A percentile compares a stretch with the other conserved stretches of the same genome.
phyloP scores from a whole-genome alignment of 78 protist species.

The Dictyostelium capitatum region DNA sequence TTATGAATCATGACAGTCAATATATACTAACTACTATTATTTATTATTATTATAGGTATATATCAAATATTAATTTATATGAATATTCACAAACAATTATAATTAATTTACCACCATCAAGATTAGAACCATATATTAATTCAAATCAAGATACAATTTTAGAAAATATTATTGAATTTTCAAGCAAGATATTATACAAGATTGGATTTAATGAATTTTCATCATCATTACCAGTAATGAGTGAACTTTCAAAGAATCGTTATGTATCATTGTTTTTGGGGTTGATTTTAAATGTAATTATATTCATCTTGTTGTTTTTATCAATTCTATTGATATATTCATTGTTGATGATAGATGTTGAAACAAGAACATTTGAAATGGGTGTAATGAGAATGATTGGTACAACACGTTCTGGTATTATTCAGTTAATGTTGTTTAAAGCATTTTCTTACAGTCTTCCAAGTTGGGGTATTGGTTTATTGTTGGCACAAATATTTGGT shows the following conservation, averaged over 20 bases:
- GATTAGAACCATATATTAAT: conserved; percentile 67
- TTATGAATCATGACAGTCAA: background rate
- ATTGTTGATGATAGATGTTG: conserved; percentile 92
- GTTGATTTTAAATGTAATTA: conserved; percentile 88
- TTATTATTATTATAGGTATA: conserved; percentile 3
- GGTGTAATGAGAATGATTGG: conserved; percentile 95
- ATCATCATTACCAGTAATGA: conserved; percentile 58
- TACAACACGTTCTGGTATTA: conserved; percentile 77
- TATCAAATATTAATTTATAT: conserved; percentile 7
- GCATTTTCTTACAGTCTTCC: conserved; percentile 93
- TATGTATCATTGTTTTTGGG: conserved; percentile 90
- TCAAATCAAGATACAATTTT: conserved; percentile 47
- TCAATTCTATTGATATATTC: conserved; percentile 93
- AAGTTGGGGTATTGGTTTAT: conserved; percentile 91
- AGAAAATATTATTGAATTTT: conserved; percentile 2
- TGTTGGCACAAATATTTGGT: conserved; percentile 71
- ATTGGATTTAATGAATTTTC: conserved; percentile 76
- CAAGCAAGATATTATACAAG: conserved; percentile 60
- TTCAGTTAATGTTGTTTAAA: conserved; percentile 85
- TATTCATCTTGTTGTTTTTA: conserved; percentile 81
- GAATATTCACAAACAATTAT: conserved; percentile 31
- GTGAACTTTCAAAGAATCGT: conserved; percentile 39
- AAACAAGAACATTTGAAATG: conserved; percentile 94
- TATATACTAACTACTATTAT: background rate
- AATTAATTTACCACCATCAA: conserved; percentile 76